Base-by-base conservation (phyloP, 495 filamentous ascomycete species). In the Neurospora africana region DNA sequence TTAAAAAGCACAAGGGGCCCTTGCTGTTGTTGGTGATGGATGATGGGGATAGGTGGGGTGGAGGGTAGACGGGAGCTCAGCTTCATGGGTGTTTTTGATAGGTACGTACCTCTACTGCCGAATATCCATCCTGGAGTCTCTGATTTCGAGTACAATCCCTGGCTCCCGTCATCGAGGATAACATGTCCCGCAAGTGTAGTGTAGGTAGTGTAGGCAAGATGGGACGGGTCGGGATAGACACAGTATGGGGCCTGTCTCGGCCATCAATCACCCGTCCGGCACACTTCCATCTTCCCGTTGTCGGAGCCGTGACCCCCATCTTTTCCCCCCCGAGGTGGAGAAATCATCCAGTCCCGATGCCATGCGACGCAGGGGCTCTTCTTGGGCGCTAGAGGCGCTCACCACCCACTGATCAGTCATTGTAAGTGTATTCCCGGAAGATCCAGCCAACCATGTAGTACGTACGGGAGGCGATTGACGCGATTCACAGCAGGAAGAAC, bases 291-390 rank as follows among this genome's bases (percentile, higher is more conserved):
- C 69, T 53, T 43, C 69, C 69, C 71, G 65, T 33, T 72, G 30
- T 72, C 71, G 71, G 71, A 69, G 71, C 37, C 30, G 39, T 71
- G 71, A 72, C 53, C 53, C 53, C 53, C 53, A 61, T 33, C 53
- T 30, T 21, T 17, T n/a, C n/a, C 13, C 23, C 53, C 23, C 53
- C 27, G 53, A 8, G 13, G 23, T 61, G 53, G 53, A 30, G 53
- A 61, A 61, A 61, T 4, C 23, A 61, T 4, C 23, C 5, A 33
- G 53, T 30, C 53, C 53, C 53, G 23, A 30, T 61, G 53, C 53
- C 53, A 61, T 33, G 27, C 53, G 23, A 61, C 27, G 23, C 23
- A 61, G 27, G 53, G 53, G 53, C 53, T 30, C 23, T 17, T 53
- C 44, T 53, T 23, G 21, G 44, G 44, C 44, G 21, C 44, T 27